These are phyloP conservation scores for Yamadazyma diddensiae DNA, from an alignment of 1,139 yeast genomes.

Conservation along the genomic window DNA sequence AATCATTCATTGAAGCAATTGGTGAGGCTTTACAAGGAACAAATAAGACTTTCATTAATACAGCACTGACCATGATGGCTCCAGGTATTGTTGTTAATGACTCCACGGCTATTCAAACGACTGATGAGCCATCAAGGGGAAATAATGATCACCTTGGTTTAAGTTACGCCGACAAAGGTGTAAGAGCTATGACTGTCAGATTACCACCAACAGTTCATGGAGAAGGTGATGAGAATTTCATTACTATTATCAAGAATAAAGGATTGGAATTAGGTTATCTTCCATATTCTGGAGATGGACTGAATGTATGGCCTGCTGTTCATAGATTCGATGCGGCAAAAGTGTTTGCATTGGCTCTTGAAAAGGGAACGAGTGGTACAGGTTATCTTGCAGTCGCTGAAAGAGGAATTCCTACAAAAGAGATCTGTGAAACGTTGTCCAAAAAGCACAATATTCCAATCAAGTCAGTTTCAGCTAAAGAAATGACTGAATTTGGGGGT, in stretches of 20 bases:
- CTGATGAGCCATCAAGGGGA: constrained; percentile 3
- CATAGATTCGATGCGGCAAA: constrained; percentile 26
- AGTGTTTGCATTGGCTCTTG: constrained; percentile 19
- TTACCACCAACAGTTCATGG: constrained; percentile 29
- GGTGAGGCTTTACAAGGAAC: constrained; percentile 19
- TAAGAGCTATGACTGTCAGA: constrained; percentile 18
- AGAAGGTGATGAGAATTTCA: constrained; percentile 17
- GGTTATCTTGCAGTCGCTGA: constrained; percentile 22
- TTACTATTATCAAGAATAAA: constrained; percentile 11
- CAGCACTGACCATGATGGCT: constrained; percentile 13
- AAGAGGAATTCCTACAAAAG: constrained; percentile 16
- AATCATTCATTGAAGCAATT: constrained; percentile 18
- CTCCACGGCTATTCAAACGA: constrained; percentile 1
- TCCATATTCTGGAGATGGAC: constrained; percentile 22
- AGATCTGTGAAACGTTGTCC: constrained; percentile 21
- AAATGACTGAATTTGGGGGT: too few species aligned
- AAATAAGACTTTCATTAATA: constrained; percentile 16
- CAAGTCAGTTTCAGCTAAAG: too few species aligned
- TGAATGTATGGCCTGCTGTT: constrained; percentile 27
- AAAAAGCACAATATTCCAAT: constrained; percentile 15
- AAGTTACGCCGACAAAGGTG: constrained; percentile 17
- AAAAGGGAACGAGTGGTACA: constrained; percentile 22
- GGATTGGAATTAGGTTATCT: constrained; percentile 16
- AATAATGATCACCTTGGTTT: constrained; percentile 9
- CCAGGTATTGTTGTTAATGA: not conserved